phyloP scores from a whole-genome alignment of 345 rosid species.

The Brassica rapa region DNA sequence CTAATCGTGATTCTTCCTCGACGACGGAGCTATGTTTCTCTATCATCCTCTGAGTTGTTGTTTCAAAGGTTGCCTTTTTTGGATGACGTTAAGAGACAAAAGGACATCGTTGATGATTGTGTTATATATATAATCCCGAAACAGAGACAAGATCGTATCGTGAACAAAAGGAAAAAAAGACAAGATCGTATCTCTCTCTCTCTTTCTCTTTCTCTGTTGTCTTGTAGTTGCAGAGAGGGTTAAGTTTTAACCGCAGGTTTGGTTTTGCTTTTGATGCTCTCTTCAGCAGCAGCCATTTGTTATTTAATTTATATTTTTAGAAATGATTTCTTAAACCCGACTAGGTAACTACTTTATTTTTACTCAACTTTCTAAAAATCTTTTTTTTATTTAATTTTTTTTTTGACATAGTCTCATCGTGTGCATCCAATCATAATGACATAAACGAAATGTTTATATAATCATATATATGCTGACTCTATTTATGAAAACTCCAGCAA shows the following conservation, averaged over 20 bases:
- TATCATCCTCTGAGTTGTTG: constrained; percentile 42
- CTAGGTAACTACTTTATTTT: neutral
- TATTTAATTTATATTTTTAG: neutral
- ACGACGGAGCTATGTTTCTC: constrained; percentile 38
- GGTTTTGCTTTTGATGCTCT: constrained; percentile 59
- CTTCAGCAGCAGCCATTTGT: constrained; percentile 44
- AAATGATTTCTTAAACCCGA: constrained; percentile 7
- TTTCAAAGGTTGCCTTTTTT: constrained; percentile 20
- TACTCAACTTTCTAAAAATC: too few species aligned
- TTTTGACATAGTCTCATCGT: too few species aligned
- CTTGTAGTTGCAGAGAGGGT: constrained; percentile 31
- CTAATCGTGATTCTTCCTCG: constrained; percentile 19
- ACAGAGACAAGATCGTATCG: constrained; percentile 17
- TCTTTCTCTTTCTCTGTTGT: neutral
- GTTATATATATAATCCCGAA: constrained; percentile 9
- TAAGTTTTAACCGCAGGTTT: constrained; percentile 59
- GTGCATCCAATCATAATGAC: too few species aligned
- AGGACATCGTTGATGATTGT: constrained; percentile 43
- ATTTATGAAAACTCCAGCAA: neutral
- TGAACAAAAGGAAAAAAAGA: constrained; percentile 5
- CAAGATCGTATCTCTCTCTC: constrained; percentile 1
- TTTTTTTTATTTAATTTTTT: too few species aligned
- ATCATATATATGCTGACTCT: neutral
- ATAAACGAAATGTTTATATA: too few species aligned
- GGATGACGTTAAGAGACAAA: constrained; percentile 26